These are phyloP conservation scores for Arthroderma sp. DNA, from an alignment of 2,329 filamentous ascomycete species.

Conservation along the genomic window DNA sequence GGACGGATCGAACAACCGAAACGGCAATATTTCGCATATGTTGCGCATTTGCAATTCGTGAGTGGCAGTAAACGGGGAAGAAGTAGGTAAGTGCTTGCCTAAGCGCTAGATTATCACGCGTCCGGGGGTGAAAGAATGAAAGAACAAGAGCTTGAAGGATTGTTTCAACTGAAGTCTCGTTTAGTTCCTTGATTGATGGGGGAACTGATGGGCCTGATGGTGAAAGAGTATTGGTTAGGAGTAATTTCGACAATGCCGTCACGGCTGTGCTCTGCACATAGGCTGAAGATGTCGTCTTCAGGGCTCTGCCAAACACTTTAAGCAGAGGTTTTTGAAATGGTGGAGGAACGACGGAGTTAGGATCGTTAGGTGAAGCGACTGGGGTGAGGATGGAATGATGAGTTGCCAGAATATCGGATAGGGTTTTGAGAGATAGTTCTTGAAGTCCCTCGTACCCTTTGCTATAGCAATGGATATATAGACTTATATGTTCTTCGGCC, in stretches of 20 bases:
- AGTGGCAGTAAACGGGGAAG: conserved; percentile 87
- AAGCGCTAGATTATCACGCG: conserved; percentile 64
- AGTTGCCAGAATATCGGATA: conserved; percentile 83
- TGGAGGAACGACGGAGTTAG: conserved; percentile 36
- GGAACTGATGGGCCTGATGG: conserved; percentile 35
- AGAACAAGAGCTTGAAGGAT: conserved; percentile 75
- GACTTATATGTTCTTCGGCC: conserved; percentile 76
- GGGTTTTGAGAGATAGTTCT: conserved; percentile 77
- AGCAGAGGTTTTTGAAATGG: conserved; percentile 50
- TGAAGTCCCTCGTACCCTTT: conserved; percentile 86
- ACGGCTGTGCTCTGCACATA: conserved; percentile 72
- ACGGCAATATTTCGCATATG: conserved; percentile 65
- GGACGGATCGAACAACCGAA: conserved; percentile 58
- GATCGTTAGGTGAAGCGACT: conserved; percentile 28
- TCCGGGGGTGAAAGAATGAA: conserved; percentile 80
- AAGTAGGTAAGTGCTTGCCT: conserved; percentile 86
- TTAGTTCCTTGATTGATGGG: conserved; percentile 26
- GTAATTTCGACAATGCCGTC: conserved; percentile 69
- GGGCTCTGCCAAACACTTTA: conserved; percentile 73
- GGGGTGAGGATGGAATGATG: conserved; percentile 65
- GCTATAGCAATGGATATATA: conserved; percentile 92
- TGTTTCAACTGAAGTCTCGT: conserved; percentile 49
- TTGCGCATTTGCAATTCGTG: conserved; percentile 65
- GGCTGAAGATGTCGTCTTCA: conserved; percentile 56
- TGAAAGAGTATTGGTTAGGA: conserved; percentile 48